Conservation (phyloP, 768 basidiomycete species). For the Xerocomellus intermedius region DNA sequence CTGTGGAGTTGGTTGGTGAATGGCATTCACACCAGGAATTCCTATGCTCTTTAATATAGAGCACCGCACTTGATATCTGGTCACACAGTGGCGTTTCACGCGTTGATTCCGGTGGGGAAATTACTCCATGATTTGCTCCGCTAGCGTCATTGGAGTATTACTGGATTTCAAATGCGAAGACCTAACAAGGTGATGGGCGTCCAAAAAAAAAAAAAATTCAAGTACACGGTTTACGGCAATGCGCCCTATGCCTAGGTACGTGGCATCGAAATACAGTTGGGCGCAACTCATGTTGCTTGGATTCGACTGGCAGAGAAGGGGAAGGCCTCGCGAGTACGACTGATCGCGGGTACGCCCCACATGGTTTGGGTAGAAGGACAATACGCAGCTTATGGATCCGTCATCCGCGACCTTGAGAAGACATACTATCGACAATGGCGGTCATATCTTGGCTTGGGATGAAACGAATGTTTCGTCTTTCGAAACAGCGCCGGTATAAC, state of each 20-base stretch:
- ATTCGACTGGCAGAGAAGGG: background rate
- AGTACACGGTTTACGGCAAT: background rate
- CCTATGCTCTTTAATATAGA: background rate
- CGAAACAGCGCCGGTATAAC: background rate
- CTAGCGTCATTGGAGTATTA: background rate
- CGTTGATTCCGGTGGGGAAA: background rate
- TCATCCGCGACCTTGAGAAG: background rate
- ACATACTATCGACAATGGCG: background rate
- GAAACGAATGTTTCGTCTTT: conserved; percentile 23
- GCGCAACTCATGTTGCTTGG: background rate
- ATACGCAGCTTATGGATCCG: background rate
- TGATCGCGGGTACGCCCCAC: background rate
- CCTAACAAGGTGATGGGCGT: background rate
- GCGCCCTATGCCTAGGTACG: background rate
- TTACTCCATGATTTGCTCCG: background rate
- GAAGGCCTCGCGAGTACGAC: background rate
- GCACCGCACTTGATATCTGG: background rate
- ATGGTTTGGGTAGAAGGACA: background rate
- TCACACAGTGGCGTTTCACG: conserved; percentile 2
- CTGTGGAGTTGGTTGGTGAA: background rate
- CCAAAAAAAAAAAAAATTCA: background rate
- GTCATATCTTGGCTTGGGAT: background rate
- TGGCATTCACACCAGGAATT: background rate
- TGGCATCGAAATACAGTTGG: background rate
- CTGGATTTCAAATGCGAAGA: conserved; percentile 15